Base-by-base conservation (phyloP, 1,139 yeast species). In the Zygosaccharomyces sapae region DNA sequence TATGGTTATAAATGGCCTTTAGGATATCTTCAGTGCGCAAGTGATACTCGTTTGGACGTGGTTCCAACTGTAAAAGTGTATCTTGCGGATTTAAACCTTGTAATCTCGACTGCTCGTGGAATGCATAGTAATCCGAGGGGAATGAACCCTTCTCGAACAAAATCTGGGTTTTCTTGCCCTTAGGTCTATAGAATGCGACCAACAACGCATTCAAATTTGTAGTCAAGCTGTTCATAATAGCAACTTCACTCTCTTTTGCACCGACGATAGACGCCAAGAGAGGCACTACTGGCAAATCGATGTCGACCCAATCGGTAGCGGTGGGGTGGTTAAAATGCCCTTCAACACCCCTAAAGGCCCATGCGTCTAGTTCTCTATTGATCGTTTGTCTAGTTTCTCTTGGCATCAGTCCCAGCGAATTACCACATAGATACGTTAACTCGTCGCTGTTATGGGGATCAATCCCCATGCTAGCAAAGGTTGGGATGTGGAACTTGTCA, bases 371-470 rank as follows among this genome's bases (percentile, higher is more conserved):
- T 66, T 90, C 97, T 33, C 71, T 73, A 41, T 68, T 68, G 10
- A 90, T 71, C 18, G 88, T 86, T 2, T 57, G 56, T 25, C 78
- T 71, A 0, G 89, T 82, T 3, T 70, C 60, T 45, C 69, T 71
- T 0, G 97, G 97, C 94, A 88, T 86, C 50, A 90, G 70, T 0
- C 97, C 97, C 6, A 90, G 76, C 6, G 96, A 88, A 68, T 90
- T 89, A 4, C 97, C 97, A 67, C 96, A 87, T 45, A 90, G 72
- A 62, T 90, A 80, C 73, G 18, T 75, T 62, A 50, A 68, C 39
- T 48, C 47, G 27, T 40, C 45, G 22, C 25, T 38, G 22, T 33
- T 37, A 9, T 41, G 38, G 9, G 37, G 51, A 18, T 61, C 63
- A 19, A 77, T 66, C 1, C 81, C 86, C 45, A 83, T 63, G 0